These are phyloP conservation scores for Populus tomentosa DNA, from an alignment of 441 rosid genomes.

Conservation along the genomic window DNA sequence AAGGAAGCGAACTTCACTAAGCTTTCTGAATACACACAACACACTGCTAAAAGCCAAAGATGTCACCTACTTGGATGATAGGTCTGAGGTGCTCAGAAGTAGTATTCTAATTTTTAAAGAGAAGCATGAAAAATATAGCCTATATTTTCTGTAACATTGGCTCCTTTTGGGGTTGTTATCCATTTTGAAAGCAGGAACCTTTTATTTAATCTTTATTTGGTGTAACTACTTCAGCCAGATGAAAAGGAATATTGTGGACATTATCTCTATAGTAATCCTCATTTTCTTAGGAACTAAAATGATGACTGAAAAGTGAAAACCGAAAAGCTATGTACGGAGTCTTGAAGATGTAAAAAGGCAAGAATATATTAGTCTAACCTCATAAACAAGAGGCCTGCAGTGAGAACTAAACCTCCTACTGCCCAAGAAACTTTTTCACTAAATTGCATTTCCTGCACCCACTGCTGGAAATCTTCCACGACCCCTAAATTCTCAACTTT, in stretches of 20 bases:
- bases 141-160: background rate
- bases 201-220: background rate
- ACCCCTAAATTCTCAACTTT: slow-evolving; percentile 26
- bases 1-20: background rate
- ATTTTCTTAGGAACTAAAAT: background rate
- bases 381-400: slow-evolving; percentile 60
- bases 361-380: slow-evolving; percentile 38
- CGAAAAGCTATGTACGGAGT: background rate
- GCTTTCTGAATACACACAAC: background rate
- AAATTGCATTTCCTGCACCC: slow-evolving; percentile 47
- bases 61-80: background rate
- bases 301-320: background rate
- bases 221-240: background rate
- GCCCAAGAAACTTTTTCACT: slow-evolving; percentile 68
- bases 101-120: background rate
- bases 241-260: background rate
- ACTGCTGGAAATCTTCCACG: slow-evolving; percentile 50
- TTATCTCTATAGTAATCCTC: background rate
- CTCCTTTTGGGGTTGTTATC: too few species aligned
- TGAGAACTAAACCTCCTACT: slow-evolving; percentile 71
- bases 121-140: background rate
- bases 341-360: background rate
- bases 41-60: background rate
- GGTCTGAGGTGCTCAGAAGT: background rate
- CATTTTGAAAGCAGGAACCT: too few species aligned